These are phyloP conservation scores for Daldinia caldariorum DNA, from an alignment of 495 filamentous ascomycete species.

Conservation along the genomic window DNA sequence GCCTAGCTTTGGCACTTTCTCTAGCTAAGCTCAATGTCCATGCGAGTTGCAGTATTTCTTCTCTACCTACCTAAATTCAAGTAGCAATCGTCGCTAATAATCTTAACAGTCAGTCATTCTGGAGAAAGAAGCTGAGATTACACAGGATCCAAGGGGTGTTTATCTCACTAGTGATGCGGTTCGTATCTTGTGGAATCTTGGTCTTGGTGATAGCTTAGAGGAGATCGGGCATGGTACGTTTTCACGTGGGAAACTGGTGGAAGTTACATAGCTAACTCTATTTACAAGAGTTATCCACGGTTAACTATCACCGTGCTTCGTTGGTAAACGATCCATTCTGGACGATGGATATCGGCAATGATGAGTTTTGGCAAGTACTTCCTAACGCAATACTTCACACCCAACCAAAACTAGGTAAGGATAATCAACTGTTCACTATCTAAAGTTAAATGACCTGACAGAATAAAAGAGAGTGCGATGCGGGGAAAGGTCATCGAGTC, in stretches of 20 bases:
- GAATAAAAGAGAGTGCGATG: conserved; percentile 41
- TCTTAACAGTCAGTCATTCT: conserved; percentile 47
- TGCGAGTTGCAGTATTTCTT: conserved; percentile 24
- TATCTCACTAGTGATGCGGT: conserved; percentile 62
- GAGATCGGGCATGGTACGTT: conserved; percentile 47
- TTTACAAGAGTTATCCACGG: conserved; percentile 44
- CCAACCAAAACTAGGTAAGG: conserved; percentile 45
- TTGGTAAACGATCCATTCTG: conserved; percentile 36
- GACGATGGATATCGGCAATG: neutral
- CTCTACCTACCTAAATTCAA: too few relatives aligned
- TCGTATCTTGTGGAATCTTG: conserved; percentile 57
- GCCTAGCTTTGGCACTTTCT: conserved; percentile 47
- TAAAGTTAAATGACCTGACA: neutral
- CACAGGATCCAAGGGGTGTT: conserved; percentile 62
- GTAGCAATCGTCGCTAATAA: neutral
- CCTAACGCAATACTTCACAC: conserved; percentile 41
- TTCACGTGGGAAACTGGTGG: neutral
- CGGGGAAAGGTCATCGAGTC: conserved; percentile 35
- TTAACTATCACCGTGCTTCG: conserved; percentile 42
- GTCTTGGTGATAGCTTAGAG: conserved; percentile 54
- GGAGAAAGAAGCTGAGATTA: conserved; percentile 58
- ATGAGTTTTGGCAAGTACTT: conserved; percentile 33
- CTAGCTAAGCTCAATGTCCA: conserved; percentile 49
- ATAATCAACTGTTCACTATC: neutral
- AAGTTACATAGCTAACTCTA: neutral